A percentile compares a stretch with the other conserved stretches of the same genome.
phyloP scores from a whole-genome alignment of 495 filamentous ascomycete genomes.

The Cladorrhinum samala region DNA sequence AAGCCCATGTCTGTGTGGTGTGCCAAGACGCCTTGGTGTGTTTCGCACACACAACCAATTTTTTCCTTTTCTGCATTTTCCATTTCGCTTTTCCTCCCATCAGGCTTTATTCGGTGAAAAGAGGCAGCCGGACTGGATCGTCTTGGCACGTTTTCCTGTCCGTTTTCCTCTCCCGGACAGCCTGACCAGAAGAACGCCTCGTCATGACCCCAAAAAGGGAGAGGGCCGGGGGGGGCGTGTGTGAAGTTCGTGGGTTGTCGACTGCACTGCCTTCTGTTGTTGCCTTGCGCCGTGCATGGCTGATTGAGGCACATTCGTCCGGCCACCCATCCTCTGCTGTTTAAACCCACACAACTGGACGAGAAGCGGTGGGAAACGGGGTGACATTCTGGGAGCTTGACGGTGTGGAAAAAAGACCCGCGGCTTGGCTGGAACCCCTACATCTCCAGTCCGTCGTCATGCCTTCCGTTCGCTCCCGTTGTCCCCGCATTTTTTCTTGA shows the following conservation, averaged over 20 bases:
- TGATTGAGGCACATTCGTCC: constrained; percentile 2
- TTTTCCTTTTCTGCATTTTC: constrained; percentile 16
- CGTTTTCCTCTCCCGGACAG: background rate
- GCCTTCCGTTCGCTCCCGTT: constrained; percentile 5
- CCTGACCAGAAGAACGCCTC: constrained; percentile 14
- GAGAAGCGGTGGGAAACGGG: background rate
- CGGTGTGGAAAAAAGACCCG: constrained; percentile 2
- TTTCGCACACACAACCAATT: background rate
- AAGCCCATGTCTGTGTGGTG: background rate
- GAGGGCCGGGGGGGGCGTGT: background rate
- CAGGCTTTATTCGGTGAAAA: constrained; percentile 20
- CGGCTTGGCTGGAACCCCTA: background rate
- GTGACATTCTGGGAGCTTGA: too few species aligned
- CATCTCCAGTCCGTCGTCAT: background rate
- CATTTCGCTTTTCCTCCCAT: constrained; percentile 4
- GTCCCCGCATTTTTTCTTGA: constrained; percentile 2
- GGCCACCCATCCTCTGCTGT: background rate
- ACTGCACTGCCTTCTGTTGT: background rate
- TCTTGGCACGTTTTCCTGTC: constrained; percentile 2
- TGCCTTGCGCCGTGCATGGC: background rate
- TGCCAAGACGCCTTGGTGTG: background rate
- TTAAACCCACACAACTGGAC: background rate
- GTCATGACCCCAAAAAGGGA: constrained; percentile 5
- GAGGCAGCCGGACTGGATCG: constrained; percentile 17
- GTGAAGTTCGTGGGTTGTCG: background rate